phyloP scores from a whole-genome alignment of 495 filamentous ascomycete species.

The Penicillium silybi region DNA sequence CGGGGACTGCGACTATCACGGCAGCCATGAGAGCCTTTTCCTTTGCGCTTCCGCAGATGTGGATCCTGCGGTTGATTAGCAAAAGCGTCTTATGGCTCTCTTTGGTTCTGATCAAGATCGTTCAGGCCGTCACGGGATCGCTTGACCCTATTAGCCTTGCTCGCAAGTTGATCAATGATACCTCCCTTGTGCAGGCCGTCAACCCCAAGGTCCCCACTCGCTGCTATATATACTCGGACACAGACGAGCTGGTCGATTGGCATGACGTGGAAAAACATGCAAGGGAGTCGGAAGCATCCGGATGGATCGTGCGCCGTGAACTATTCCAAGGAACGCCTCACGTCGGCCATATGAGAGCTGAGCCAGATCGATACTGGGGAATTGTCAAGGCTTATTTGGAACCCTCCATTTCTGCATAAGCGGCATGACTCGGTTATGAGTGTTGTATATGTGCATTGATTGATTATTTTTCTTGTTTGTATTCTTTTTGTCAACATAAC shows the following conservation, averaged over 20 bases:
- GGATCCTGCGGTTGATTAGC: conserved; percentile 29
- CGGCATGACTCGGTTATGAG: background rate
- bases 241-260: conserved; percentile 38
- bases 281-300: conserved; percentile 28
- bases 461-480: background rate
- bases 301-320: conserved; percentile 35
- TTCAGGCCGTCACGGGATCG: conserved; percentile 11
- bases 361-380: conserved; percentile 42
- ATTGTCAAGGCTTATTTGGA: conserved; percentile 30
- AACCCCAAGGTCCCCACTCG: conserved; percentile 13
- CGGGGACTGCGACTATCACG: conserved; percentile 29
- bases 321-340: conserved; percentile 38
- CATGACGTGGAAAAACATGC: conserved; percentile 44
- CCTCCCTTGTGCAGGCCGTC: conserved; percentile 19
- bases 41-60: conserved; percentile 30
- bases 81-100: conserved; percentile 24
- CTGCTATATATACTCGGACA: conserved; percentile 46
- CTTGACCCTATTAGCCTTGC: conserved; percentile 26
- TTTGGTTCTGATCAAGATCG: conserved; percentile 13
- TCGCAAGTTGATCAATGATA: conserved; percentile 29
- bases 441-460: background rate
- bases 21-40: conserved; percentile 33
- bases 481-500: background rate
- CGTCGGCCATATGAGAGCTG: conserved; percentile 42
- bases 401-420: conserved; percentile 2